phyloP scores from a whole-genome alignment of 1,139 yeast genomes.

The Yamadazyma trypodendri region DNA sequence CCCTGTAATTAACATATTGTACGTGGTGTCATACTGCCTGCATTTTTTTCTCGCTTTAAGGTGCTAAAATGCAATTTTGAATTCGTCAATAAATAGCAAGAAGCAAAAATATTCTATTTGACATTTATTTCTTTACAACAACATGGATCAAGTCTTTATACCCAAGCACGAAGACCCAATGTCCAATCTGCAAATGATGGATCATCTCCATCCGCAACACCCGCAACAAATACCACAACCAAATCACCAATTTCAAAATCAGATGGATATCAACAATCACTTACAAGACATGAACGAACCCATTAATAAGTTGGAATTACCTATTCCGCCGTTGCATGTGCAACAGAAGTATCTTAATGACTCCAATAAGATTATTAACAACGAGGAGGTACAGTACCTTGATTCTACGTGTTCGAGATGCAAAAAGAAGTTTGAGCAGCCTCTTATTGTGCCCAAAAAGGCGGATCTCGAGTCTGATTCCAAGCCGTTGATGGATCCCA shows the following conservation, averaged over 20 bases:
- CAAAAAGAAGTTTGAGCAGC: constrained; percentile 55
- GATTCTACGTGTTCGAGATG: constrained; percentile 51
- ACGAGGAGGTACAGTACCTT: constrained; percentile 11
- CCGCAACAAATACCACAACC: background rate
- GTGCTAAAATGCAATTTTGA: background rate
- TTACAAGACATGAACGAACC: constrained; percentile 3
- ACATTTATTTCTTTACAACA: background rate
- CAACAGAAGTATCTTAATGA: constrained; percentile 33
- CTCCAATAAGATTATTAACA: constrained; percentile 24
- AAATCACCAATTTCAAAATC: background rate
- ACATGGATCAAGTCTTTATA: constrained; percentile 37
- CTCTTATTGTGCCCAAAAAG: constrained; percentile 38
- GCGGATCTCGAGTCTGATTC: constrained; percentile 12
- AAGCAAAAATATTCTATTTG: background rate
- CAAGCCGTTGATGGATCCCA: constrained; percentile 42
- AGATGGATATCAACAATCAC: background rate
- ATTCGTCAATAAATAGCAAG: constrained; percentile 4
- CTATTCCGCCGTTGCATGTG: constrained; percentile 47
- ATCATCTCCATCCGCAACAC: background rate
- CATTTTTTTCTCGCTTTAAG: too few relatives aligned
- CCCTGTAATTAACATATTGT: too few relatives aligned
- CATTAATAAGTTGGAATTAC: constrained; percentile 24
- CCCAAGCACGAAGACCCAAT: constrained; percentile 15
- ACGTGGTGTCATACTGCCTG: too few relatives aligned
- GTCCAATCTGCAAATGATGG: constrained; percentile 2